Evolutionary conservation across 192 early-diverging fungal genomes (phyloP), one percentile per base, ranked within the genome.

Genomic region (Fimicolochytrium jonesii): DNA sequence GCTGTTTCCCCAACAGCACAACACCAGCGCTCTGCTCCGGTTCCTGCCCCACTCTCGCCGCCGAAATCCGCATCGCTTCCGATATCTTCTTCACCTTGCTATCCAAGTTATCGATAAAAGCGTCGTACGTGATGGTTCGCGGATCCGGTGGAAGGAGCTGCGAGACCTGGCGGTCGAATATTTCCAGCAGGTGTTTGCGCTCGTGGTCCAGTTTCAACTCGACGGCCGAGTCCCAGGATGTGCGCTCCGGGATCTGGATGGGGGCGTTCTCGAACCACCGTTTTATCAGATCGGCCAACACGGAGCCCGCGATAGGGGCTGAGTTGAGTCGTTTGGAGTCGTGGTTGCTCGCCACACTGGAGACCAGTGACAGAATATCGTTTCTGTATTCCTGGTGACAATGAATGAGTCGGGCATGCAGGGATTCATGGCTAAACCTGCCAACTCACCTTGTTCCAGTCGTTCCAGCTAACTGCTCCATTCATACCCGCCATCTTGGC

Each of bases 181-280:
- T 25, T 1, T 41, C 9, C 4, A 66, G 54, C 25, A 66, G 56
- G 9, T 56, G 53, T 5, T 33, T 28, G 18, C 42, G 32, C 35
- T 66, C 64, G 29, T 58, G 55, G 20, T 66, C 64, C 15, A 66
- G 53, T 32, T 66, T 66, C 45, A 58, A 20, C 17, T 44, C 29
- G 45, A 66, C 64, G 7, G 64, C 64, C 18, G 26, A 9, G 34
- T 56, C 26, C 64, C 64, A 66, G 42, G 41, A 28, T n/a, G 64
- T 66, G 29, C 58, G 64, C 37, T 66, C 64, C 25, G 54, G 64
- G 35, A 66, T 66, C 15, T 56, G 43, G 11, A 66, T 49, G 30
- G 64, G 43, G 4, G 31, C 56, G 22, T 58, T 47, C 4, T 33
- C 6, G 17, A 47, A 41, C 44, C 55, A 66, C 17, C 20, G 42